Evolutionary conservation across 2,329 filamentous ascomycete genomes (phyloP), one percentile per base, ranked within the genome.

Genomic region (Lecanoromycetidae sp.): DNA sequence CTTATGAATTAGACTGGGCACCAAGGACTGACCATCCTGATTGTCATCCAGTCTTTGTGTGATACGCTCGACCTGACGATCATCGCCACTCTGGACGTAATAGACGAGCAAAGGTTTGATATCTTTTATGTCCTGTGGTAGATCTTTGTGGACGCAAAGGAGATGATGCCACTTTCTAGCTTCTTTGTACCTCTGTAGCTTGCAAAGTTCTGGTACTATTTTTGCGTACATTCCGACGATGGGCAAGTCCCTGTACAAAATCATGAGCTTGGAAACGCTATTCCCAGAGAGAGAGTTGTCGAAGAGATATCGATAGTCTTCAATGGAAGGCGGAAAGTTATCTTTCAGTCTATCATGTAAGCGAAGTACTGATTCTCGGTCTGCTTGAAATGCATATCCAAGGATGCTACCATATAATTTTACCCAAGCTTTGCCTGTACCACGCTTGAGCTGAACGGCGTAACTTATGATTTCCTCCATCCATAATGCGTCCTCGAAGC

Each of bases 141-240:
- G 55, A 50, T 75, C 71, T 23, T 60, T 55, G 34, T 60, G 57
- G 20, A 58, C 51, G 17, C 69, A 45, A 8, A 75, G 56, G 42
- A 68, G 66, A 23, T 60, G 55, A 53, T 75, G 72, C 68, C 73
- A 71, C 15, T 58, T 57, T 7, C 69, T 55, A 25, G 70, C 69
- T 46, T 65, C 57, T 17, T 63, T 54, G 41, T 63, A 58, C 32
- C 63, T 54, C 20, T 64, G 61, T 29, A 59, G 56, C 5, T 59
- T 53, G 54, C 67, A 63, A 2, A 75, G 56, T 15, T 54, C 52
- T 13, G 65, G 58, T 22, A 75, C 62, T n/a, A 69, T 56, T 20
- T 58, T 60, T 2, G 57, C 57, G 53, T 75, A 75, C 7, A 71
- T 61, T 35, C 62, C 62, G 39, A 64, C 63, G 35, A 62, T 58